Base-by-base conservation (phyloP, 495 filamentous ascomycete species). In the Lasiosphaeria ovina region DNA sequence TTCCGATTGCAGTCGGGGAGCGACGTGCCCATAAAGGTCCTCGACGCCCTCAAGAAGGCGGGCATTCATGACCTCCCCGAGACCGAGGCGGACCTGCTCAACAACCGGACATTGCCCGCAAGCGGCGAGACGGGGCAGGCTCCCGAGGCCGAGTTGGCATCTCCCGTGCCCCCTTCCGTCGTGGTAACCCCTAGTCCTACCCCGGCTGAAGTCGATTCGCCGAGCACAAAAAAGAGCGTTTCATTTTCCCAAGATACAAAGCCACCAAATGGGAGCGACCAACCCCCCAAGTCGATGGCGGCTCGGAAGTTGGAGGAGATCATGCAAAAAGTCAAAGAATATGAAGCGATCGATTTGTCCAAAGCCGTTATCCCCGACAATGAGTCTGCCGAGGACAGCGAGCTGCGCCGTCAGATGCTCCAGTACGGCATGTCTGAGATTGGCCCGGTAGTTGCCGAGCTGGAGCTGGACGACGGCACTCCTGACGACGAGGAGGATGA, bases 371-470 rank as follows among this genome's bases (percentile, higher is more conserved):
- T 80, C 12, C 80, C 79, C 6, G 73, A 84, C 0, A 79, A 89
- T 56, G 95, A 98, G 66, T 84, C 89, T 0, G 72, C 79, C 3
- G 92, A 96, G 62, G 93, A 96, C 68, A 87, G 89, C 9, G 77
- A 78, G n/a, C 72, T 96, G 3, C 89, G 95, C 10, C 84, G 87
- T 56, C 85, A 97, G 64, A 98, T 98, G 94, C 74, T 97, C n/a
- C 79, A 89, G 60, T 98, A 97, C 66, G 87, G 87, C 51, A 83
- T 94, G 71, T 78, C 74, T 31, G 92, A 97, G 64, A 86, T 98
- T 56, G 90, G 90, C 1, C 83, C 90, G 32, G 89, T 98, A 3
- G 93, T 98, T 6, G 93, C 93, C n/a, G 92, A 97, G 75, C 79
- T 98, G 36, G 83, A 94, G 58, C 69, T 98, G 11, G 91, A 96